A percentile compares a stretch with the other conserved stretches of the same genome.
phyloP scores from a whole-genome alignment of 306 rosid genomes.

The Prunus dulcis region DNA sequence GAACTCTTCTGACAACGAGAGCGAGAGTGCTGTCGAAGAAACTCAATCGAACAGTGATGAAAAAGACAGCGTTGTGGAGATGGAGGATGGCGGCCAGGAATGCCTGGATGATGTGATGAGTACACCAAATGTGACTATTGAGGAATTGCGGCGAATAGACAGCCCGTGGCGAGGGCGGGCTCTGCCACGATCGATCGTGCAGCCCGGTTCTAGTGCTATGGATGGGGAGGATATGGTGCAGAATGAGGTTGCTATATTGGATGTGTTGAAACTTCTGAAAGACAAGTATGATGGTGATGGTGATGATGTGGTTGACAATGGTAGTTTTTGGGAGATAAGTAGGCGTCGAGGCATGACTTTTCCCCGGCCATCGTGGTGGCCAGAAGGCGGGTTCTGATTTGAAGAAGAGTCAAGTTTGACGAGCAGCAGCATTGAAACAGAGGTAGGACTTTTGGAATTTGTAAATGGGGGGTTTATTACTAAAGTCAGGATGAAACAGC shows the following conservation, averaged over 20 bases:
- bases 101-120: background rate
- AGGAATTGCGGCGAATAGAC: background rate
- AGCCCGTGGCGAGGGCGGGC: background rate
- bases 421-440: background rate
- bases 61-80: background rate
- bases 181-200: conserved; percentile 24
- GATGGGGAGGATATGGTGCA: background rate
- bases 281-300: background rate
- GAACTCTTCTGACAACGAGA: background rate
- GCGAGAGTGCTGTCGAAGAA: background rate
- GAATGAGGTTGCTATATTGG: conserved; percentile 11
- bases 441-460: background rate
- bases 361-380: conserved; percentile 38
- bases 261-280: conserved; percentile 23
- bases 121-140: conserved; percentile 7
- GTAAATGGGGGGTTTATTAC: background rate
- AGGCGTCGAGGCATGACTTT: conserved; percentile 33
- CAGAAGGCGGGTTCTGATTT: background rate
- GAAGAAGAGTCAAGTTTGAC: background rate
- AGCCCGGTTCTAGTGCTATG: background rate
- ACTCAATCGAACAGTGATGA: conserved; percentile 5
- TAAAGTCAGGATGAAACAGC: background rate
- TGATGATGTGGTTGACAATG: background rate
- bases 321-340: conserved; percentile 20
- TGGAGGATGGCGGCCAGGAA: background rate